Evolutionary conservation across 2,329 filamentous ascomycete genomes (phyloP), one percentile per base, ranked within the genome.

Genomic region (Aspergillus sp.): DNA sequence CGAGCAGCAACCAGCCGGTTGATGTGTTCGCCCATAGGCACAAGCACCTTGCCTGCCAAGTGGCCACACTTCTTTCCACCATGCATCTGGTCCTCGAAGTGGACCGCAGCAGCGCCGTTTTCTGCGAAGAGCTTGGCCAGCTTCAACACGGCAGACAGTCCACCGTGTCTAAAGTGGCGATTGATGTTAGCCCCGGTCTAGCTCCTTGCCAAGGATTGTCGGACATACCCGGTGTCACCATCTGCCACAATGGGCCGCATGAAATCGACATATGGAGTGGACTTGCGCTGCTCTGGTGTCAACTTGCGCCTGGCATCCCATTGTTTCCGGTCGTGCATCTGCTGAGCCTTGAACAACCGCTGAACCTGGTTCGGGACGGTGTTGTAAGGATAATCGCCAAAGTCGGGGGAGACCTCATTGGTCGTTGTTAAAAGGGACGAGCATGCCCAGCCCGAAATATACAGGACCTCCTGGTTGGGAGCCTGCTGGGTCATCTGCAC

Each of bases 401-500:
- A 95, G 66, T 98, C 93, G 39, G 93, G 87, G 0, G 89, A 96
- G 29, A 98, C 93, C 67, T 98, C 93, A 72, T 98, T 97, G 34
- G 93, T 97, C 7, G 83, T 84, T 3, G 91, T 97, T 41, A 98
- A 75, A 19, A 95, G 81, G 0, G 89, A 91, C 0, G 91, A 97
- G 71, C 93, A 97, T 4, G 93, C 93, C 93, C 93, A 98, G 52
- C 93, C 93, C 0, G 90, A 96, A 52, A 98, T 77, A 70, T 98
- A 98, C 41, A 98, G 78, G 12, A 96, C 86, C 67, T 98, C 91
- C 66, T 97, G 93, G 71, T 97, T 87, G 4, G 87, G 81, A 10
- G 93, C 93, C 73, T 97, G 93, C 68, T 98, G 93, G 42, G 93
- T 95, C 93, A 98, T 97, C 72, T 98, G 93, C 7, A 97, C 83